Percentiles rank a stretch among this genome's conserved stretches.
Conservation (phyloP, 2,329 filamentous ascomycete genomes). For the Hypoxylon sp. region DNA sequence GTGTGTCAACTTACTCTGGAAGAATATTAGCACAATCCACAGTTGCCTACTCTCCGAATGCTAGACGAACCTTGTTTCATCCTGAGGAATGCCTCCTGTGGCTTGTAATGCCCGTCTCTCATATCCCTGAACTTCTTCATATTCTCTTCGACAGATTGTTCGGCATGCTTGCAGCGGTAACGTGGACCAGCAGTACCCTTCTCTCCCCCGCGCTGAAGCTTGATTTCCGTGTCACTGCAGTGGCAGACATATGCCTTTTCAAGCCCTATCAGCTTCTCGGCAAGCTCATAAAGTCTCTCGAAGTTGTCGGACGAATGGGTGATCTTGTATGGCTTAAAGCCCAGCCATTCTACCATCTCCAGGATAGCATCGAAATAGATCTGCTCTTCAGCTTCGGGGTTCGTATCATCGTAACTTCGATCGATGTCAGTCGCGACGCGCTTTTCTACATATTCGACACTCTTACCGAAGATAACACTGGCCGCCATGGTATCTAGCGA, state of each 20-base stretch:
- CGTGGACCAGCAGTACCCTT: conserved; percentile 71
- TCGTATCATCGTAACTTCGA: conserved; percentile 85
- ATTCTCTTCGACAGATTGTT: conserved; percentile 81
- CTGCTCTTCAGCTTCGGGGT: conserved; percentile 93
- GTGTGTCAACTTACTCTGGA: conserved; percentile 34
- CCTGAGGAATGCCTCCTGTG: conserved; percentile 84
- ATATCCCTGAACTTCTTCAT: conserved; percentile 88
- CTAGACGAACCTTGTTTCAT: conserved; percentile 83
- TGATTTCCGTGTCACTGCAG: conserved; percentile 85
- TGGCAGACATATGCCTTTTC: conserved; percentile 88
- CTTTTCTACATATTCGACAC: background rate
- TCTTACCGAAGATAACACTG: conserved; percentile 75
- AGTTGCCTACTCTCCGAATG: background rate
- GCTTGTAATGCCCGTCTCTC: conserved; percentile 91
- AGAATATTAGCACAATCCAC: conserved; percentile 17
- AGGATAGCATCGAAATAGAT: conserved; percentile 90
- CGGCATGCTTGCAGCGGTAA: conserved; percentile 85
- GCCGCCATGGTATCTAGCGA: conserved; percentile 86
- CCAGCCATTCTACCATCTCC: conserved; percentile 89
- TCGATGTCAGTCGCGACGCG: conserved; percentile 8
- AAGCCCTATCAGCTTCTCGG: conserved; percentile 83
- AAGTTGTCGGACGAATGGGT: conserved; percentile 95
- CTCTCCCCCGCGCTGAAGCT: conserved; percentile 86
- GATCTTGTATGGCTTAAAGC: conserved; percentile 81
- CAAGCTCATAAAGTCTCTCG: conserved; percentile 86